Evolutionary conservation across 345 rosid genomes (phyloP).

Genomic region (Syzygium aqueum): DNA sequence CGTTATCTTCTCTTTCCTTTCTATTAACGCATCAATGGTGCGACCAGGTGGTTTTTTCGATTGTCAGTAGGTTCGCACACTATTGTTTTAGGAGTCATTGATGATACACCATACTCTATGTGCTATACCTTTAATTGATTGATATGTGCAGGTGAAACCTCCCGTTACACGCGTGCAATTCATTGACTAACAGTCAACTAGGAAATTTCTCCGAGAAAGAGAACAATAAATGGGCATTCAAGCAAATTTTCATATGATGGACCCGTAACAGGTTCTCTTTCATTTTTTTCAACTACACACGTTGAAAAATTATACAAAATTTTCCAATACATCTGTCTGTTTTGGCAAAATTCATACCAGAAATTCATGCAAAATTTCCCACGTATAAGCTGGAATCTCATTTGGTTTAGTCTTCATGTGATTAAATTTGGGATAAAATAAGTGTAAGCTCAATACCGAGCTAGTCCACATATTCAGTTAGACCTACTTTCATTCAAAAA

Average conservation of each 20-base stretch:
- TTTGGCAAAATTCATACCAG: not conserved
- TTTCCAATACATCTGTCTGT: not conserved
- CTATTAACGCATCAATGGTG: not conserved
- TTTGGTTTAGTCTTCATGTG: not conserved
- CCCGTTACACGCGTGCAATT: not conserved
- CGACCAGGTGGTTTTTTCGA: not conserved
- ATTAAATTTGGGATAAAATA: not conserved
- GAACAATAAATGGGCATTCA: not conserved
- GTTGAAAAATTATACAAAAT: not conserved
- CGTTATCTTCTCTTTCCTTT: not conserved
- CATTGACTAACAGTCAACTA: not conserved
- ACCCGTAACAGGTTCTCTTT: not conserved
- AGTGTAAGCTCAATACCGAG: not conserved
- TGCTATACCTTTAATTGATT: not conserved
- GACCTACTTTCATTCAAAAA: not conserved
- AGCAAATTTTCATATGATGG: not conserved
- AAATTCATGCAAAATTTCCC: not conserved
- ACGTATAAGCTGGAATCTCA: not conserved
- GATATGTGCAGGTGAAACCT: not conserved
- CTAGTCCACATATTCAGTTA: rapidly evolving
- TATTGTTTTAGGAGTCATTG: not conserved
- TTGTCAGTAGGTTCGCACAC: not conserved
- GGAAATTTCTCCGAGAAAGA: not conserved
- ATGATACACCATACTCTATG: not conserved
- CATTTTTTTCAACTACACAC: not conserved